Evolutionary conservation across 805 yeast genomes (phyloP), one percentile per base, ranked within the genome.

Genomic region (Wickerhamiella parazyma): DNA sequence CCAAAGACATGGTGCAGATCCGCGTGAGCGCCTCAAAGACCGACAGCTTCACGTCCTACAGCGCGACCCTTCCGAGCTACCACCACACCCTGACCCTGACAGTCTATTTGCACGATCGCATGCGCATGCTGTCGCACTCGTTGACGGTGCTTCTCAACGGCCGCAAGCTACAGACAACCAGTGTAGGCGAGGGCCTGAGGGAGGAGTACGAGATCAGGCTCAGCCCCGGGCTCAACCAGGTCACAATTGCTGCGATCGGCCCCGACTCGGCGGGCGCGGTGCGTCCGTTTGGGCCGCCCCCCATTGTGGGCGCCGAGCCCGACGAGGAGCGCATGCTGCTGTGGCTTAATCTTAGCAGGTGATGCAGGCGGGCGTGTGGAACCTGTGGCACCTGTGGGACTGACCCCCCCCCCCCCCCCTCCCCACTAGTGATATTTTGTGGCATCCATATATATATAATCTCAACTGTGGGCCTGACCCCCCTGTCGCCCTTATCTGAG

Each of bases 71-170:
- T 42, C 76, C 79, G 10, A 57, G 66, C 10, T 61, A 63, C 36
- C 70, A 72, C 33, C 67, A 69, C 26, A 67, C 75, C 1, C 56
- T 75, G 37, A 62, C 69, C 4, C 55, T 75, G 3, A 53, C 64
- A 18, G 69, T 70, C 3, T 59, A 65, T 21, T 59, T 77, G 41
- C 65, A 69, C 49, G 68, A 66, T 40, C 53, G 60, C 24, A 62
- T 67, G 46, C 58, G 58, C 45, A 59, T 39, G 24, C 47, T 58
- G 11, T 59, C 59, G 20, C 53, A 60, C 49, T 48, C 49, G 33
- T 46, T 60, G n/a, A 41, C 49, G 3, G 56, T 63, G 40, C 46
- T 53, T 11, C 57, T 58, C 26, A 61, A 62, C 42, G 55, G 57
- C 14, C 58, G 55, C 14, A 50, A 52, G 41, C 46, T 62, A 33